Evolutionary conservation across 129 eudicot genomes (phyloP).

Genomic region (Oenanthe sinensis): DNA sequence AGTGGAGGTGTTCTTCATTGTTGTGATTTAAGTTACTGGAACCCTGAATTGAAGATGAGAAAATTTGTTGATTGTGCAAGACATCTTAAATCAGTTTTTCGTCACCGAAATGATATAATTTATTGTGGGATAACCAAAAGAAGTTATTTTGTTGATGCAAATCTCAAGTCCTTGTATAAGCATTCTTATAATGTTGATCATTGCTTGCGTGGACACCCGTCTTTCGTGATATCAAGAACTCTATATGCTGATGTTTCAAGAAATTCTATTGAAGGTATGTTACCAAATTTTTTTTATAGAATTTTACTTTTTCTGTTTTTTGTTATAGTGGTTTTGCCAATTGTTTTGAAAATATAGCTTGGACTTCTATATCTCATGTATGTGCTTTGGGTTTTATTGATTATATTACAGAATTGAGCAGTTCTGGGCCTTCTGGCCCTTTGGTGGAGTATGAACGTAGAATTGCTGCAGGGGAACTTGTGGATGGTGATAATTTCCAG

Average conservation of each 20-base stretch:
- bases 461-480: conserved; percentile 75
- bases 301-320: not conserved
- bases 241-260: conserved; percentile 40
- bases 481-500: conserved; percentile 82
- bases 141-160: conserved; percentile 12
- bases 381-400: conserved; percentile 1
- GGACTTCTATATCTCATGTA: not conserved
- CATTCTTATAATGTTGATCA: conserved; percentile 15
- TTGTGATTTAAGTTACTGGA: conserved; percentile 19
- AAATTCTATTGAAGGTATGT: conserved; percentile 35
- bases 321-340: conserved; percentile 1
- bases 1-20: conserved; percentile 15
- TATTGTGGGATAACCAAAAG: conserved; percentile 22
- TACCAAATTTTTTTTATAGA: not conserved
- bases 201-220: conserved; percentile 26
- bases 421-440: conserved; percentile 80
- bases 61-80: conserved; percentile 26
- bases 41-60: conserved; percentile 42
- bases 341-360: not conserved
- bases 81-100: conserved; percentile 25
- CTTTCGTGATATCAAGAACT: conserved; percentile 29
- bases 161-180: conserved; percentile 11
- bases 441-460: conserved; percentile 79
- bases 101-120: conserved; percentile 18
- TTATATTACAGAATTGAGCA: conserved; percentile 27